A percentile compares a stretch with the other conserved stretches of the same genome.
Evolutionary conservation across 495 filamentous ascomycete species (phyloP).

Genomic region (Parathielavia appendiculata): DNA sequence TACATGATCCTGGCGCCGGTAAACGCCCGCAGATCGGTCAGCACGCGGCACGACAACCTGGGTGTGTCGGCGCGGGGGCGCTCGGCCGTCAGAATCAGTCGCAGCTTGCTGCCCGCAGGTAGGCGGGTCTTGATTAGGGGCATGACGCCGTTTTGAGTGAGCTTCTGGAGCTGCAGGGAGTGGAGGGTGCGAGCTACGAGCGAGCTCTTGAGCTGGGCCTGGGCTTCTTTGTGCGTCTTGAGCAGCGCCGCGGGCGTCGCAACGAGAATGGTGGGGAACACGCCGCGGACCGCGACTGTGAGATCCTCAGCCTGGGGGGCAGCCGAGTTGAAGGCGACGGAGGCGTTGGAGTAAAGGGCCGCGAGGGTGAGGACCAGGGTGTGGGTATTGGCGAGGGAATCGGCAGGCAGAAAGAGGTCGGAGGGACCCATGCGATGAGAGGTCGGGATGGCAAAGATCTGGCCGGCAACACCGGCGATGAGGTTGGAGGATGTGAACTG

Average conservation of each 20-base stretch:
- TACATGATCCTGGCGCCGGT: conserved; percentile 79
- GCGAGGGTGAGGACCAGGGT: conserved; percentile 73
- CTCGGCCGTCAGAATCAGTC: conserved; percentile 66
- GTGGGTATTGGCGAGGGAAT: conserved; percentile 73
- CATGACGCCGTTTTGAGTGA: conserved; percentile 68
- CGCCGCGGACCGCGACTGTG: conserved; percentile 59
- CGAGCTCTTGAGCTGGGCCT: conserved; percentile 43
- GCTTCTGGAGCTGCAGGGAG: conserved; percentile 60
- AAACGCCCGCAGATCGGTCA: conserved; percentile 75
- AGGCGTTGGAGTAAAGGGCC: conserved; percentile 76
- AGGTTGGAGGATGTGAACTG: conserved; percentile 76
- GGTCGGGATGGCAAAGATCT: conserved; percentile 67
- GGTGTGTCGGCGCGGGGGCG: conserved; percentile 47
- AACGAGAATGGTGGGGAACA: conserved; percentile 79
- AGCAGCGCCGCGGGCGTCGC: conserved; percentile 69
- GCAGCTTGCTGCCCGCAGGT: conserved; percentile 63
- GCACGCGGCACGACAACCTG: conserved; percentile 55
- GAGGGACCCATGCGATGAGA: conserved; percentile 62
- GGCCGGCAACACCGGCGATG: conserved; percentile 70
- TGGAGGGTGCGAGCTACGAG: conserved; percentile 49
- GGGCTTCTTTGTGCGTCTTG: conserved; percentile 54
- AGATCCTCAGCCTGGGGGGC: conserved; percentile 66
- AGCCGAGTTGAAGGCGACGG: conserved; percentile 84
- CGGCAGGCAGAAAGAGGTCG: conserved; percentile 86
- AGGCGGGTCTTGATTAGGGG: conserved; percentile 52